Conservation (phyloP, 768 basidiomycete genomes). For the Phanerodontia chrysosporium region DNA sequence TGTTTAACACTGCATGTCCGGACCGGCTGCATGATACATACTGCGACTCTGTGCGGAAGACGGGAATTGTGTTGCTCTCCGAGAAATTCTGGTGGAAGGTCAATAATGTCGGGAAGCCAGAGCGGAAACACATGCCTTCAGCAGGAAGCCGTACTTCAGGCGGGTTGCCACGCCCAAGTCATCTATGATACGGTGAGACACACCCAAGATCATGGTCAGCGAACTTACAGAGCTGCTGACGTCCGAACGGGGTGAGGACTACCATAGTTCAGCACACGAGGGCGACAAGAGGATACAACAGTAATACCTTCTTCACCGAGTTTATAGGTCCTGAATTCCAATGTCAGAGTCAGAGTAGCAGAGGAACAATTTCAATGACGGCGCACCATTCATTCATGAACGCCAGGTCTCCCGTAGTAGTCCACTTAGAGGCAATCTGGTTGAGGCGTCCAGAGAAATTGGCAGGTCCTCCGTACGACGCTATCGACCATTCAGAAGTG, state of each 20-base stretch:
- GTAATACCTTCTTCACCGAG: slow-evolving; percentile 76
- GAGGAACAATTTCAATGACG: slow-evolving; percentile 9
- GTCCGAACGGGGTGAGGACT: slow-evolving; percentile 89
- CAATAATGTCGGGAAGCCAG: neutral
- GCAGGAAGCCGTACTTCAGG: slow-evolving; percentile 39
- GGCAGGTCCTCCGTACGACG: slow-evolving; percentile 58
- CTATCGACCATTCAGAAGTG: slow-evolving; percentile 26
- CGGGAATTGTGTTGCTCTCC: slow-evolving; percentile 35
- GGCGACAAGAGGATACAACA: neutral
- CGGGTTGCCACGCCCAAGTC: slow-evolving; percentile 40
- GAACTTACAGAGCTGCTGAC: slow-evolving; percentile 76
- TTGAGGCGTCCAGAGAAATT: slow-evolving; percentile 54
- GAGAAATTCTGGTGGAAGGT: slow-evolving; percentile 31
- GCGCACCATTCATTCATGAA: slow-evolving; percentile 83
- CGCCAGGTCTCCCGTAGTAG: slow-evolving; percentile 55
- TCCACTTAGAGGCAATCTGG: slow-evolving; percentile 52
- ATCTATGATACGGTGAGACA: slow-evolving; percentile 19
- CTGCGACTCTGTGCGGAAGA: slow-evolving; percentile 52
- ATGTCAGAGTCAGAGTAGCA: neutral
- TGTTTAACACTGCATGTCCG: neutral
- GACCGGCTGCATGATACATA: slow-evolving; percentile 16
- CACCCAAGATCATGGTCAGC: neutral
- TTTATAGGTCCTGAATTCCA: slow-evolving; percentile 68
- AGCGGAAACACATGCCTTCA: slow-evolving; percentile 25
- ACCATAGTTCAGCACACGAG: slow-evolving; percentile 9